These are phyloP conservation scores for Prunus davidiana DNA, from an alignment of 306 rosid genomes.

Conservation along the genomic window DNA sequence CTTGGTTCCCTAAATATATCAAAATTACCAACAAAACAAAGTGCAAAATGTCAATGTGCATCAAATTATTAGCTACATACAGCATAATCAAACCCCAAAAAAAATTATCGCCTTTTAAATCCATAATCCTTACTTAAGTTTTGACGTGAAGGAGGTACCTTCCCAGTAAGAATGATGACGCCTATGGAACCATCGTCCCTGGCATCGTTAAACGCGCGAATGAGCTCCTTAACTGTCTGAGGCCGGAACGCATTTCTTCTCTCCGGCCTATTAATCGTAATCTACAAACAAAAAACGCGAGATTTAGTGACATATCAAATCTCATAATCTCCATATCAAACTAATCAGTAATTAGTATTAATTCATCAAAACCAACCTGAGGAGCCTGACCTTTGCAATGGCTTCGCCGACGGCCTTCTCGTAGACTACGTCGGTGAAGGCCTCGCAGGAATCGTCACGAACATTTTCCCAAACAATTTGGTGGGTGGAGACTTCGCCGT, in stretches of 20 bases:
- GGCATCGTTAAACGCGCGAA: slow-evolving; percentile 71
- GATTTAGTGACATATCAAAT: background rate
- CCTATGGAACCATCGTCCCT: slow-evolving; percentile 78
- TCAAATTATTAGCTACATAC: background rate
- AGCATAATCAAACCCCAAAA: too few species aligned
- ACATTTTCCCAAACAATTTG: slow-evolving; percentile 56
- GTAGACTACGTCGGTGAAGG: slow-evolving; percentile 65
- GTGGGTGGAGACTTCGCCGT: slow-evolving; percentile 58
- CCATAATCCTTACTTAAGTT: background rate
- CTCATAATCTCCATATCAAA: background rate
- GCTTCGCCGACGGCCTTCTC: slow-evolving; percentile 81
- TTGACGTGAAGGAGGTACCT: slow-evolving; percentile 31
- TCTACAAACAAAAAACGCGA: slow-evolving; percentile 34
- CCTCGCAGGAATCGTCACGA: slow-evolving; percentile 44
- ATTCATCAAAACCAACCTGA: background rate
- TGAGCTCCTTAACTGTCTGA: slow-evolving; percentile 72
- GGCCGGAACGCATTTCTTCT: slow-evolving; percentile 86
- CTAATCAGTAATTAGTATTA: background rate
- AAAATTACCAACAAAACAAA: background rate
- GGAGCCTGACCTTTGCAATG: slow-evolving; percentile 61
- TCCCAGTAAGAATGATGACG: slow-evolving; percentile 75
- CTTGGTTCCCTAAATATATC: slow-evolving; percentile 55
- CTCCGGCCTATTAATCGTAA: slow-evolving; percentile 71
- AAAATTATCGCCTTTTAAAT: too few species aligned
- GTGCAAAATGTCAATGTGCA: background rate